Conservation (phyloP, 345 rosid genomes). For the Turritis glabra region DNA sequence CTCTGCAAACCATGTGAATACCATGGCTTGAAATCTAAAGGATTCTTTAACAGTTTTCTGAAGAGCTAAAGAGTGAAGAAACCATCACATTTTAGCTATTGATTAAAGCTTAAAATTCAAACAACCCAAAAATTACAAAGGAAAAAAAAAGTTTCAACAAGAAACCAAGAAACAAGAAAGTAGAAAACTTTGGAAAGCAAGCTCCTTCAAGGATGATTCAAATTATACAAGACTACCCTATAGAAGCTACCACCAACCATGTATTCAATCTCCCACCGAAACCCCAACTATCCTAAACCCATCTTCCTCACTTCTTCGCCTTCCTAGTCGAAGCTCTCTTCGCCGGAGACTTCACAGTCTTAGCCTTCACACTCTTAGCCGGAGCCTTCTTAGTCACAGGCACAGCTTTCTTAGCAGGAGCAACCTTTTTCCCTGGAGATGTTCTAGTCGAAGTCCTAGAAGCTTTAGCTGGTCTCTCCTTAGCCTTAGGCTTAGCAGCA, state of each 20-base stretch:
- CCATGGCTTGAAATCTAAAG: background rate
- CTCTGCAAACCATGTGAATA: background rate
- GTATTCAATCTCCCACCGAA: constrained; percentile 15
- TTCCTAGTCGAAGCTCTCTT: constrained; percentile 49
- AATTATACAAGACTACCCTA: constrained; percentile 43
- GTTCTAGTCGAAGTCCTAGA: constrained; percentile 66
- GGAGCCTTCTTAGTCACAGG: constrained; percentile 49
- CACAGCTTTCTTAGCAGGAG: constrained; percentile 49
- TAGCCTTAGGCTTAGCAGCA: constrained; percentile 52
- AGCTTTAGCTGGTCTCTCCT: constrained; percentile 65
- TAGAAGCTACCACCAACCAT: constrained; percentile 31
- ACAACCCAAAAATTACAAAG: constrained; percentile 31
- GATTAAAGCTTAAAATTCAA: constrained; percentile 24
- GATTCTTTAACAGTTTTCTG: background rate
- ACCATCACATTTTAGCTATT: constrained; percentile 23
- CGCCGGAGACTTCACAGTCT: constrained; percentile 60
- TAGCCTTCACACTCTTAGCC: constrained; percentile 53
- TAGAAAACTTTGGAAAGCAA: constrained; percentile 32
- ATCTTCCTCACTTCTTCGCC: constrained; percentile 43
- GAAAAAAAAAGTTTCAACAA: background rate
- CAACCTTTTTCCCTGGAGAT: constrained; percentile 59
- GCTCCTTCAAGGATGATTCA: constrained; percentile 34
- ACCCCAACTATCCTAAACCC: constrained; percentile 22
- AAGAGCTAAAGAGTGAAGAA: background rate
- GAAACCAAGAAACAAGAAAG: constrained; percentile 10